Evolutionary conservation across 441 rosid species (phyloP).

Genomic region (Isatis lusitanica): DNA sequence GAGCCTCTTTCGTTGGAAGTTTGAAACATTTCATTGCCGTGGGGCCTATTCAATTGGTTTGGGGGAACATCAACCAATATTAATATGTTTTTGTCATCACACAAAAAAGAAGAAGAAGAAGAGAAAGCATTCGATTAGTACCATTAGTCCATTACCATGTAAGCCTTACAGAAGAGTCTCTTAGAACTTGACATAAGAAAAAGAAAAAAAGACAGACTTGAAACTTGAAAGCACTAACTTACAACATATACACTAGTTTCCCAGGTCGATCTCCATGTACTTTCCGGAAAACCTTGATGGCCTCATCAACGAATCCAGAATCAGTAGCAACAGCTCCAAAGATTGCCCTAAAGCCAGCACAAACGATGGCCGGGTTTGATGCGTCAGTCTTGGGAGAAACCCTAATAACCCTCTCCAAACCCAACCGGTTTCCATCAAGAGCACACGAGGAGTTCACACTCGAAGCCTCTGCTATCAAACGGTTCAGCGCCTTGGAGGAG

Average conservation of each 20-base stretch:
- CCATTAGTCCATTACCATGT: too few relatives aligned
- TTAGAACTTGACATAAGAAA: not conserved
- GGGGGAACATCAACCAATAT: not conserved
- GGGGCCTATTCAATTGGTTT: not conserved
- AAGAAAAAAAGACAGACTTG: not conserved
- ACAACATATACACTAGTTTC: conserved; percentile 28
- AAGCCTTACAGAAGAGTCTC: not conserved
- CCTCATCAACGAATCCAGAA: conserved; percentile 46
- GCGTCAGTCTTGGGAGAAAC: conserved; percentile 63
- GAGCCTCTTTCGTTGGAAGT: not conserved
- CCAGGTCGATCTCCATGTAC: conserved; percentile 46
- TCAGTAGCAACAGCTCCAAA: conserved; percentile 76
- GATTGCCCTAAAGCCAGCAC: conserved; percentile 61
- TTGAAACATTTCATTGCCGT: not conserved
- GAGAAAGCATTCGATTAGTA: not conserved
- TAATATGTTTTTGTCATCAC: not conserved
- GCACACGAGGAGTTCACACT: conserved; percentile 59
- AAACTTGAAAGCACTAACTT: not conserved
- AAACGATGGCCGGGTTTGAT: conserved; percentile 46
- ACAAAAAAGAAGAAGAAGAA: not conserved
- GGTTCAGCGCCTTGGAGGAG: conserved; percentile 53
- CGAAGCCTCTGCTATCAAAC: conserved; percentile 45
- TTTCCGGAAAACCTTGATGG: conserved; percentile 52
- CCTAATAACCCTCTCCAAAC: conserved; percentile 58
- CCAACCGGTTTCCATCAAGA: conserved; percentile 56